Base-by-base conservation (phyloP, 2,329 filamentous ascomycete genomes). In the Elsinoe fawcettii region DNA sequence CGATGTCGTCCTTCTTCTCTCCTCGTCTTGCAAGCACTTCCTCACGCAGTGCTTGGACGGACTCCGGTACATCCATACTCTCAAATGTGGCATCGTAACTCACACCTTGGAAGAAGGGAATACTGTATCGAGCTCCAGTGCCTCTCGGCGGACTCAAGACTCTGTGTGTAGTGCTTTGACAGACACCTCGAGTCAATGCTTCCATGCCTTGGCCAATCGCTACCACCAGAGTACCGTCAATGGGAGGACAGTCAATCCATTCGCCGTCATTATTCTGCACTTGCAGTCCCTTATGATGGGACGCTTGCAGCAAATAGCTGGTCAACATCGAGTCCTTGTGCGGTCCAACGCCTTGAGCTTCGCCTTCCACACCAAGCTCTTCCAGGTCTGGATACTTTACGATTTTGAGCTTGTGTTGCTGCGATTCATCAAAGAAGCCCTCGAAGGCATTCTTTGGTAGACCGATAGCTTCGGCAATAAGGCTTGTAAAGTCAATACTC, bases 61-160 rank as follows among this genome's bases (percentile, higher is more conserved):
- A 77, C 25, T 80, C 80, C 0, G 88, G 86, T 9, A 83, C 77
- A 60, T 80, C 86, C 71, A 93, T 83, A 63, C 87, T 85, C 66
- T 90, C 88, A 68, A 95, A 95, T 16, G 81, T 81, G 0, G 88
- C 84, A 69, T 90, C 87, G 58, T 88, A 84, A 65, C 84, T 83
- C 59, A 95, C 87, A 20, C 90, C 90, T 69, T 93, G 90, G 74
- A 95, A 95, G 73, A 95, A 95, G 0, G 90, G 90, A 49, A 95
- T 86, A 6, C 83, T 88, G 74, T 84, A 92, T 56, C 90, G 77
- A 30, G 89, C 77, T 3, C 88, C 90, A 8, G 80, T 74, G 11
- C 87, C 88, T 6, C 82, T 81, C 1, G 74, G 67, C 0, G 89
- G 89, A 27, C 82, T 87, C n/a, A 93, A 76, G 34, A 95, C 90